phyloP scores from a whole-genome alignment of 2,329 filamentous ascomycete genomes.

The Corynespora cassiicola region DNA sequence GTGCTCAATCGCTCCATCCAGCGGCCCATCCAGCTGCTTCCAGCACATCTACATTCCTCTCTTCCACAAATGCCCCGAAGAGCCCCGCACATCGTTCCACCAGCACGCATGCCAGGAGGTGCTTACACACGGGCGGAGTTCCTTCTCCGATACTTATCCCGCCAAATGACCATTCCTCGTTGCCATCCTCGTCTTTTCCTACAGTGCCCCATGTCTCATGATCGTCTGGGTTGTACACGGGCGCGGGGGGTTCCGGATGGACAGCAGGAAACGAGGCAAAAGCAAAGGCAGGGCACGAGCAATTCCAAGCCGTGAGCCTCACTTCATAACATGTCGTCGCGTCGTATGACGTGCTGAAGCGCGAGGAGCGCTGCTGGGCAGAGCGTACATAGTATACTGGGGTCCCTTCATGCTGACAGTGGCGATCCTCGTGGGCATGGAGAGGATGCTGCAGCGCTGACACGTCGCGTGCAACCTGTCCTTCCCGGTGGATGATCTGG shows the following conservation, averaged over 20 bases:
- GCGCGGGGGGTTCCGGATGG: constrained; percentile 15
- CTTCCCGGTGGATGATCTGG: too few relatives aligned
- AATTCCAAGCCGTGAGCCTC: constrained; percentile 80
- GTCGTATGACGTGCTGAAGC: constrained; percentile 33
- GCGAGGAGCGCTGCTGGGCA: constrained; percentile 51
- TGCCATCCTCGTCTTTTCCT: constrained; percentile 7
- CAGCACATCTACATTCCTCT: constrained; percentile 62
- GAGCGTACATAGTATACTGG: constrained; percentile 72
- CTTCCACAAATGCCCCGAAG: constrained; percentile 64
- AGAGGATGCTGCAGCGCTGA: too few relatives aligned
- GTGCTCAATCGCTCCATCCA: constrained; percentile 43
- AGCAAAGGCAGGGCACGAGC: constrained; percentile 84
- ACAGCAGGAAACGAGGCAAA: constrained; percentile 68
- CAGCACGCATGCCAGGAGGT: constrained; percentile 83
- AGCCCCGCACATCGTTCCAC: constrained; percentile 68
- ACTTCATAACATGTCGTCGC: constrained; percentile 68
- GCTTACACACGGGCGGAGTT: constrained; percentile 77
- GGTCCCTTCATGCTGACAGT: too few relatives aligned
- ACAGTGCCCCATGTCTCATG: neutral
- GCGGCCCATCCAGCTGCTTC: constrained; percentile 75
- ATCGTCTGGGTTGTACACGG: neutral
- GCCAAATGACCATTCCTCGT: constrained; percentile 54
- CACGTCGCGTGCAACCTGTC: too few relatives aligned
- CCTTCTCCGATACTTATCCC: constrained; percentile 52
- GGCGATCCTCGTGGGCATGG: too few relatives aligned